Base-by-base conservation (phyloP, 306 rosid genomes). In the Astragalus membranaceus region DNA sequence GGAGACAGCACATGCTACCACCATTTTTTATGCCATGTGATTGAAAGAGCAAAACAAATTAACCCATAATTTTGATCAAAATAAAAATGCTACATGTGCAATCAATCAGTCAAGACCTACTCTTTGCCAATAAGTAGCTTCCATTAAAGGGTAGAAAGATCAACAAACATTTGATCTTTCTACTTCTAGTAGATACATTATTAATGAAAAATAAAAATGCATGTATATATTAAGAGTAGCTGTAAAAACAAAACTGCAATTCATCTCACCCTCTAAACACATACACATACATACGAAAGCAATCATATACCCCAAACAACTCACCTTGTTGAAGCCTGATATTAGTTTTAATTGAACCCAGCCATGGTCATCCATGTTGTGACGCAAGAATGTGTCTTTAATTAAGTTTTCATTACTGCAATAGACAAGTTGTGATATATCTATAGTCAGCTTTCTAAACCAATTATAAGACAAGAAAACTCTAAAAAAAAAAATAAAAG, bases 281-380 rank as follows among this genome's bases (percentile, higher is more conserved):
- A 3, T 9, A 37, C 62, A 52, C 32, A 42, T 12, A 55, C 3
- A 52, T 2, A 6, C 3, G 33, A 10, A 39, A 70, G 11, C 69
- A 78, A 57, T 32, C 9, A 51, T 71, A 53, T 46, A 72, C 32
- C 62, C 65, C 4, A 56, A 81, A 64, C 58, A 77, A 87, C 89
- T 88, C 77, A 90, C 98, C 73, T 84, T 85, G 9, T 77, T 86
- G 87, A 94, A 94, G 67, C 84, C 78, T 50, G 96, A 97, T 65
- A 94, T 85, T 79, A 88, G 72, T 51, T 67, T 77, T 75, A 91
- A 72, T 29, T 81, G 86, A 85, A 94, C 96, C 95, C 95, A 91
- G 50, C 98, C 98, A 70, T 85, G 87, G 63, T 82, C 88, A 79
- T 94, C 94, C 99, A 91, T 91, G 64, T 85, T 85, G 83, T 69